phyloP scores from a whole-genome alignment of 306 rosid genomes.

The Trifolium repens region DNA sequence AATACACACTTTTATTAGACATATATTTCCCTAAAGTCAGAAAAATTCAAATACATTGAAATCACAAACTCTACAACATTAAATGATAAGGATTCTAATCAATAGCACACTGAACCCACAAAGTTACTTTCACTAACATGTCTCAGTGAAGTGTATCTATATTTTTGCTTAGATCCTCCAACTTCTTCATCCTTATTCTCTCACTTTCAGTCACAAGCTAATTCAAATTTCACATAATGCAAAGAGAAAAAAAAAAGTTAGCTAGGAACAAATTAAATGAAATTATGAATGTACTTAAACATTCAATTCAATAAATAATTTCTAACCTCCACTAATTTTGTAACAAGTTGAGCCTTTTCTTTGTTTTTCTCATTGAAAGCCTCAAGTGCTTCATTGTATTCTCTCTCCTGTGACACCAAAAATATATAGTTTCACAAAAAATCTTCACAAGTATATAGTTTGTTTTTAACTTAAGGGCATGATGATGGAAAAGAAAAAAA shows the following conservation, averaged over 20 bases:
- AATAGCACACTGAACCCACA: constrained; percentile 50
- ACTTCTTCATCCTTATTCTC: constrained; percentile 94
- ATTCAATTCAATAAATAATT: neutral
- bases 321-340: constrained; percentile 78
- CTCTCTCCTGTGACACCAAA: constrained; percentile 68
- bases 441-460: too few relatives aligned
- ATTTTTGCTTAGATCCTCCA: constrained; percentile 95
- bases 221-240: constrained; percentile 9
- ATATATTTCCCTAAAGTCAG: constrained; percentile 38
- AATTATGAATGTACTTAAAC: neutral
- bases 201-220: constrained; percentile 79
- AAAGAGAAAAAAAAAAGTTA: constrained; percentile 16
- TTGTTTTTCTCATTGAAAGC: constrained; percentile 93
- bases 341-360: constrained; percentile 80
- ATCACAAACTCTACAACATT: constrained; percentile 42
- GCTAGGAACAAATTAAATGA: constrained; percentile 9
- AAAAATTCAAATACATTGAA: constrained; percentile 41
- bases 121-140: constrained; percentile 43
- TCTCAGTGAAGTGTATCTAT: constrained; percentile 65
- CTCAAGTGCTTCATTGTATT: constrained; percentile 93
- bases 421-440: constrained; percentile 4
- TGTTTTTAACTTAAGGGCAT: neutral
- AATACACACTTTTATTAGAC: constrained; percentile 27
- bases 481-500: constrained; percentile 29
- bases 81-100: constrained; percentile 41